phyloP scores from a whole-genome alignment of 495 filamentous ascomycete species.

The Pyronema domesticum region DNA sequence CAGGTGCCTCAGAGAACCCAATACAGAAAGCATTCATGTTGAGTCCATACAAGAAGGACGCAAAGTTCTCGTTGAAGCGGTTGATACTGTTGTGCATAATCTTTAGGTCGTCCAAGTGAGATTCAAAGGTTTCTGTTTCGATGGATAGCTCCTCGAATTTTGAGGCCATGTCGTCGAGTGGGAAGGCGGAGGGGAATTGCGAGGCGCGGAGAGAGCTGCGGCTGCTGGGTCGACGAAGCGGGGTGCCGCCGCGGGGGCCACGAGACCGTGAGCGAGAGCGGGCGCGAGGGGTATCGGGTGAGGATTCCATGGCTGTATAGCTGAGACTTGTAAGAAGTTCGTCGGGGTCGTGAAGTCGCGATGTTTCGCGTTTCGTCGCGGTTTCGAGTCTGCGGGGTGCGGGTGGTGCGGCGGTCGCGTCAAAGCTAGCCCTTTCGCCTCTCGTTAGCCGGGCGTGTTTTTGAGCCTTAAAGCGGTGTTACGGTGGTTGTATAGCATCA shows the following conservation, averaged over 20 bases:
- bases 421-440: too few species aligned
- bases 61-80: conserved; percentile 90
- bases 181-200: conserved; percentile 43
- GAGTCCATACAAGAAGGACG: conserved; percentile 81
- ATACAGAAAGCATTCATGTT: conserved; percentile 99
- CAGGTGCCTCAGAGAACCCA: conserved; percentile 76
- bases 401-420: too few species aligned
- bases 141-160: conserved; percentile 88
- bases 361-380: too few species aligned
- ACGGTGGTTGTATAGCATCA: too few species aligned
- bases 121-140: conserved; percentile 85
- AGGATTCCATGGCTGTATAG: too few species aligned
- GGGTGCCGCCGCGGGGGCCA: conserved; percentile 70
- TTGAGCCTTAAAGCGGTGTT: too few species aligned
- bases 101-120: conserved; percentile 93
- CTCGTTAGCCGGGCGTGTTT: too few species aligned
- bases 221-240: conserved; percentile 66
- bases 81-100: conserved; percentile 91
- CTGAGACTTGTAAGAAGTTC: too few species aligned
- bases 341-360: too few species aligned
- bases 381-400: too few species aligned
- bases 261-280: background rate
- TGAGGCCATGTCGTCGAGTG: conserved; percentile 67
- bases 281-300: too few species aligned
- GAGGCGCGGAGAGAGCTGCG: conserved; percentile 57